Conservation (phyloP, 1,139 yeast genomes). For the Nakaseomyces uthaithaninus region DNA sequence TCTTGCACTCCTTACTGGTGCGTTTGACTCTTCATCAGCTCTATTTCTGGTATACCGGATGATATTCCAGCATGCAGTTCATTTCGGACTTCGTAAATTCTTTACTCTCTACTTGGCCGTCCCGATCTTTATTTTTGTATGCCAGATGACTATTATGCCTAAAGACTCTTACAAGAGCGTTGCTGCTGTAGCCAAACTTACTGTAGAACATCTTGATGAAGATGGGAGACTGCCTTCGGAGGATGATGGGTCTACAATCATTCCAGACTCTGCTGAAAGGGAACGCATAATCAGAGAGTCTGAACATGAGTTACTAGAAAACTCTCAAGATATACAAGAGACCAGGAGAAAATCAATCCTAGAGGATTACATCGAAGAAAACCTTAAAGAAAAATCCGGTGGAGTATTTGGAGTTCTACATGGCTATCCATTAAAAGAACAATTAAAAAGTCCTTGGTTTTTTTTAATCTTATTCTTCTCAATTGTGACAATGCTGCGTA, state of each 20-base stretch:
- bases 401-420: slow-evolving; percentile 86
- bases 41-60: slow-evolving; percentile 60
- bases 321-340: slow-evolving; percentile 7
- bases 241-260: slow-evolving; percentile 28
- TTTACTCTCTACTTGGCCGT: slow-evolving; percentile 60
- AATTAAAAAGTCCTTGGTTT: slow-evolving; percentile 73
- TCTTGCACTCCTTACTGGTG: slow-evolving; percentile 65
- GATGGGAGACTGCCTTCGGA: slow-evolving; percentile 32
- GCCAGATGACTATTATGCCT: slow-evolving; percentile 78
- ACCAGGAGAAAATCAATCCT: slow-evolving; percentile 41
- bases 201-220: slow-evolving; percentile 65
- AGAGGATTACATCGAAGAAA: slow-evolving; percentile 54
- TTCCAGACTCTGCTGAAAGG: slow-evolving; percentile 17
- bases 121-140: slow-evolving; percentile 63
- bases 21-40: slow-evolving; percentile 72
- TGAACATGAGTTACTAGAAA: slow-evolving; percentile 11
- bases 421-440: slow-evolving; percentile 51
- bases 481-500: slow-evolving; percentile 79
- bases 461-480: slow-evolving; percentile 68
- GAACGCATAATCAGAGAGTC: slow-evolving; percentile 27
- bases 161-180: slow-evolving; percentile 57
- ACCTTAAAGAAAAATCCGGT: slow-evolving; percentile 47
- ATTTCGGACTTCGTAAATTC: slow-evolving; percentile 43
- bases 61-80: slow-evolving; percentile 42
- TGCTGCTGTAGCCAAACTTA: slow-evolving; percentile 50